These are phyloP conservation scores for Pseudonitzschia delicatissima DNA, from an alignment of 108 stramenopile species.

Conservation along the genomic window DNA sequence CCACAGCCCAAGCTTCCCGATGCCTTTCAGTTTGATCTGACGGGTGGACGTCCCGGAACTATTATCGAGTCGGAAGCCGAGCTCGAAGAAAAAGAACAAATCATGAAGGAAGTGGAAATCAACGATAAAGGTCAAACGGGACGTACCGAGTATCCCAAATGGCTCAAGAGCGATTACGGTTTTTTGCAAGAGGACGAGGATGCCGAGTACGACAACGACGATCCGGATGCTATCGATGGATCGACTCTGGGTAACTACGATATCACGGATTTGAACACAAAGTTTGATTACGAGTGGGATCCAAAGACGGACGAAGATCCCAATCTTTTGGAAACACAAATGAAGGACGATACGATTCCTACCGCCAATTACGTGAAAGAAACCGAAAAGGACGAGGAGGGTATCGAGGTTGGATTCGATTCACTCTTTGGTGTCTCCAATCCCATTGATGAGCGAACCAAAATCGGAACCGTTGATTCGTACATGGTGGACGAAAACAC, in stretches of 20 bases:
- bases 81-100: constrained; percentile 30
- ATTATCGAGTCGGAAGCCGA: constrained; percentile 55
- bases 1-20: constrained; percentile 23
- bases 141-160: constrained; percentile 27
- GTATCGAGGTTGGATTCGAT: constrained; percentile 72
- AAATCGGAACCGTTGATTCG: constrained; percentile 60
- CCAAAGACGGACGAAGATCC: constrained; percentile 60
- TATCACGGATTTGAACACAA: constrained; percentile 45
- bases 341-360: constrained; percentile 9
- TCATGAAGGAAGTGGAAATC: constrained; percentile 37
- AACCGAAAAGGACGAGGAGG: constrained; percentile 67
- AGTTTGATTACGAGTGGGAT: constrained; percentile 80
- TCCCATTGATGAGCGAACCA: constrained; percentile 74
- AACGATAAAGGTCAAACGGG: constrained; percentile 11
- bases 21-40: constrained; percentile 39
- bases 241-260: constrained; percentile 64
- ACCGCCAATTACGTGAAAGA: constrained; percentile 33
- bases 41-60: constrained; percentile 53
- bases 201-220: constrained; percentile 47
- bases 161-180: constrained; percentile 32
- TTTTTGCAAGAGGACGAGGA: constrained; percentile 26
- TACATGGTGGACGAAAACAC: constrained; percentile 70
- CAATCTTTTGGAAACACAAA: constrained; percentile 30
- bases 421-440: constrained; percentile 73
- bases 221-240: constrained; percentile 67